A percentile compares a stretch with the other conserved stretches of the same genome.
Conservation (phyloP, 2,329 filamentous ascomycete genomes). For the Aspergillus glaucus region DNA sequence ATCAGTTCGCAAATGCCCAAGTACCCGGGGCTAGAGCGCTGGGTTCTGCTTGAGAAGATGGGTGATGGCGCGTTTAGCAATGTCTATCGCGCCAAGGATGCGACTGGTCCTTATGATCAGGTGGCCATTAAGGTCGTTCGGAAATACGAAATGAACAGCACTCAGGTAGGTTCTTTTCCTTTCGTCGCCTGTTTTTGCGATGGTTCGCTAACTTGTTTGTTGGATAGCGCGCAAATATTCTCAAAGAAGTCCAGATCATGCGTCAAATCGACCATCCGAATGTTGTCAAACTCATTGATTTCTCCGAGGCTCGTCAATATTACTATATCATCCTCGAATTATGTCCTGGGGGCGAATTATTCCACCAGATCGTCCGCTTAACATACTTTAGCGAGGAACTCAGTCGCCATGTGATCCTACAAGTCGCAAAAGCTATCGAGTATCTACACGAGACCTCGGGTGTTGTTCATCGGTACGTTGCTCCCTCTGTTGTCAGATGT, state of each 20-base stretch:
- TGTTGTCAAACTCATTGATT: constrained; percentile 88
- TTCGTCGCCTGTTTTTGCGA: constrained; percentile 43
- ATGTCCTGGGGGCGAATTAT: constrained; percentile 89
- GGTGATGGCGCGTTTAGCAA: constrained; percentile 98
- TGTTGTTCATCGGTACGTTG: constrained; percentile 84
- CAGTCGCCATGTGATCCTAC: constrained; percentile 86
- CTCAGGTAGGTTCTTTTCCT: constrained; percentile 68
- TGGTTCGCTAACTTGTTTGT: background rate
- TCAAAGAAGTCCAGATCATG: constrained; percentile 99
- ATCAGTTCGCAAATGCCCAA: constrained; percentile 76
- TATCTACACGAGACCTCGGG: constrained; percentile 93
- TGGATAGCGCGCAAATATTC: constrained; percentile 81
- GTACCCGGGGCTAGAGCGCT: constrained; percentile 80
- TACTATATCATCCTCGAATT: constrained; percentile 97
- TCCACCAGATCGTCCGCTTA: constrained; percentile 95
- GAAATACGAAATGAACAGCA: constrained; percentile 98
- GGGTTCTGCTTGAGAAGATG: constrained; percentile 91
- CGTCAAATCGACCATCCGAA: constrained; percentile 93
- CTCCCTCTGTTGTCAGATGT: background rate
- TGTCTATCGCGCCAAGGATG: constrained; percentile 84
- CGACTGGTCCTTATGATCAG: constrained; percentile 63
- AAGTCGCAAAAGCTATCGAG: constrained; percentile 89
- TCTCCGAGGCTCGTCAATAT: constrained; percentile 87
- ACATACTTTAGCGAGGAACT: constrained; percentile 98
- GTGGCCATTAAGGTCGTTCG: constrained; percentile 98